Base-by-base conservation (phyloP, 164 flowering plant species). In the Magnolia kwangsiensis region DNA sequence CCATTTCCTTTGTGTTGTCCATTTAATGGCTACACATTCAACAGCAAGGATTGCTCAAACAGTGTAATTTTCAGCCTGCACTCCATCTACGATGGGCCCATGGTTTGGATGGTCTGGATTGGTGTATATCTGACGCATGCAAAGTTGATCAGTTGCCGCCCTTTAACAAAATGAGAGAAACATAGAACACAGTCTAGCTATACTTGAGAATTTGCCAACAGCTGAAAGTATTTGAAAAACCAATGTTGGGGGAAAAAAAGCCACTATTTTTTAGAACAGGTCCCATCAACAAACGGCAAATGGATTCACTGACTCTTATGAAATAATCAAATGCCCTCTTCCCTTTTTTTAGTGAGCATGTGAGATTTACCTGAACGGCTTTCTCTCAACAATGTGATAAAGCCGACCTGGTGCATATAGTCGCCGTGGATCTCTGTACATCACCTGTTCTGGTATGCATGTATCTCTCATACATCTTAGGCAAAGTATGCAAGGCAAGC, bases 401-500 rank as follows among this genome's bases (percentile, higher is more conserved):
- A 95, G 86, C 63, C 99, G 98, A 72, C 99, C 99, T 45, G 99
- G 97, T 64, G 98, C 98, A 86, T 93, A 94, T 19, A 96, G 84
- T 76, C 99, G 84, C 86, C 99, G 90, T 71, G 98, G 97, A 83
- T 96, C 99, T 81, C 78, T 89, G 63, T 94, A 83, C 91, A 85
- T 88, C 79, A 84, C 88, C 83, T 92, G 90, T 70, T 92, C 96
- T 6, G 92, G 79, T 72, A 91, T 85, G 85, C 91, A 96, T 50
- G 97, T 93, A 78, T 96, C 99, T 81, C 86, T 87, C 90, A 96
- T 83, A 89, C 99, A 96, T 79, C 89, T 84, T 68, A 87, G 58
- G 85, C 98, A 91, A 76, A 96, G 75, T 73, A 94, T 78, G 88
- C 98, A 96, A 2, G 99, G 99, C 86, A 96, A 88, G 88, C 99